Conservation (phyloP, 306 rosid genomes). For the Oxytropis ochrocephala region DNA sequence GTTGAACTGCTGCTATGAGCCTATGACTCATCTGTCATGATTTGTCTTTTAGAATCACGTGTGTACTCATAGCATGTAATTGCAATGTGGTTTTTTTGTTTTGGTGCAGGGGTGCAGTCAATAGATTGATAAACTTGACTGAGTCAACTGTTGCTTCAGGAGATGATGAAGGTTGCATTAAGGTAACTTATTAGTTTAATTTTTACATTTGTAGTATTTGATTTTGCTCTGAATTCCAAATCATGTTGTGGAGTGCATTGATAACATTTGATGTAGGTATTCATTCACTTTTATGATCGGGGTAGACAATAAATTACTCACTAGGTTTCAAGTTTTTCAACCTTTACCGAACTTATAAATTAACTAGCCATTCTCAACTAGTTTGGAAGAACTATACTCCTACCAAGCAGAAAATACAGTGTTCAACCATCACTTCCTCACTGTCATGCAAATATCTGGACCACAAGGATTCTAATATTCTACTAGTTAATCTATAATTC, state of each 20-base stretch:
- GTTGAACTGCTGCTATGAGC: conserved; percentile 11
- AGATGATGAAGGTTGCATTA: conserved; percentile 78
- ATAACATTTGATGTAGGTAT: background rate
- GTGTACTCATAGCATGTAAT: conserved; percentile 1
- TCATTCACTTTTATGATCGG: background rate
- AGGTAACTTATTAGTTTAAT: conserved; percentile 39
- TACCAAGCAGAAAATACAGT: background rate
- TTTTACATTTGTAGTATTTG: conserved; percentile 6
- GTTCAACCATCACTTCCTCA: background rate
- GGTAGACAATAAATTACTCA: background rate
- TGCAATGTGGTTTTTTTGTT: background rate
- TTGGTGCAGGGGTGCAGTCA: conserved; percentile 60
- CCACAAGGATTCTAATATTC: background rate
- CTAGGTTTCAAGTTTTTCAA: background rate
- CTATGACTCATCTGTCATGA: background rate
- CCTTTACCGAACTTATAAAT: background rate
- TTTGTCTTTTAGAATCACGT: background rate
- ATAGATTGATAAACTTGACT: conserved; percentile 65
- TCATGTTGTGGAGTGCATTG: background rate
- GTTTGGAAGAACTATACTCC: background rate
- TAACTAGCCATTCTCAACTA: background rate
- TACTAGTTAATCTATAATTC: background rate
- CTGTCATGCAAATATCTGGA: background rate
- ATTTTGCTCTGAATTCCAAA: background rate
- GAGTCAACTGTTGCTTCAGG: conserved; percentile 80